Evolutionary conservation across 768 basidiomycete species (phyloP).

Genomic region (Lyophyllum shimeji): DNA sequence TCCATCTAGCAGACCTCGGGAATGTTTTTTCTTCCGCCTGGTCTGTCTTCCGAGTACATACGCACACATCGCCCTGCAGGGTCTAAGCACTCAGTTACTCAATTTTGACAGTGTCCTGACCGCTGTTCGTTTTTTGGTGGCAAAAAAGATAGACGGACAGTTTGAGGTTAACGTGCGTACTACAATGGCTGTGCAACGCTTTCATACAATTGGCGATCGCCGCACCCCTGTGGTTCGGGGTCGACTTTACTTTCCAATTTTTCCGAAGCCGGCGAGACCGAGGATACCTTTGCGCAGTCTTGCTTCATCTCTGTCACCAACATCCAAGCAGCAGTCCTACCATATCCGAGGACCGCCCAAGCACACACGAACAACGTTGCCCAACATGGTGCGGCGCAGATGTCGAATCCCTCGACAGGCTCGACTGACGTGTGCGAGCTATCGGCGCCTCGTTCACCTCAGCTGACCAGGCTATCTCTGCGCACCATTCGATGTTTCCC

Average conservation of each 20-base stretch:
- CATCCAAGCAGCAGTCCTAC: neutral
- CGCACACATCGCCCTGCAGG: neutral
- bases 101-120: too few relatives aligned
- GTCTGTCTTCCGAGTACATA: neutral
- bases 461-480: neutral
- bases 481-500: too few relatives aligned
- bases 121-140: too few relatives aligned
- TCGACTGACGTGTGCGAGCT: neutral
- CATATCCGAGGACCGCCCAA: neutral
- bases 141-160: neutral
- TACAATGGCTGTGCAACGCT: too few relatives aligned
- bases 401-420: neutral
- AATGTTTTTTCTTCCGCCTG: neutral
- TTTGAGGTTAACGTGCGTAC: neutral
- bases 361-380: neutral
- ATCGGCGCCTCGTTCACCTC: neutral
- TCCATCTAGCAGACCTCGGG: too few relatives aligned
- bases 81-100: neutral
- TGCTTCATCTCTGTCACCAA: neutral
- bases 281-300: neutral
- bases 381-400: neutral
- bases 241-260: neutral
- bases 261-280: neutral
- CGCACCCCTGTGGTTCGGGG: too few relatives aligned
- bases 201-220: too few relatives aligned